Evolutionary conservation across 805 yeast genomes (phyloP), one percentile per base, ranked within the genome.

Genomic region (Myxozyma kluyveri): DNA sequence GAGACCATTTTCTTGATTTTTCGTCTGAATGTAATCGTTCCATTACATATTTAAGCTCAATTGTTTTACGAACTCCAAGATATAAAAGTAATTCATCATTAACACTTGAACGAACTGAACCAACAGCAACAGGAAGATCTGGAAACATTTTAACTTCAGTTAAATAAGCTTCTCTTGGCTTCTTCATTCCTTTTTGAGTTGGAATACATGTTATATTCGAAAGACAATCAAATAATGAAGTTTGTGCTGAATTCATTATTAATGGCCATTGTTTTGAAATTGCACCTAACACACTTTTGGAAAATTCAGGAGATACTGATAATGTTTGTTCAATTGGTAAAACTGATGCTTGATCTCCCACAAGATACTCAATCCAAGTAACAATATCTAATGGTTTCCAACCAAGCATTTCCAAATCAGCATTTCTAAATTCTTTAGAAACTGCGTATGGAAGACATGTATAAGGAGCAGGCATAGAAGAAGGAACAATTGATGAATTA

Each of bases 31-130:
- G 67, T 22, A 72, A 50, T 10, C 65, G 61, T n/a, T 67, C 60
- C 42, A 71, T 58, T 4, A 72, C 73, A 49, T 67, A 63, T 18
- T 62, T 61, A 65, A 72, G 64, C 45, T 70, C 73, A 14, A 71
- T 66, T 1, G 75, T 69, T 52, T 67, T 67, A 24, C 75, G 65
- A 12, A 71, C 60, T 1, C 72, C 72, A 1, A 71, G 45, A 10
- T 49, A 59, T 3, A 56, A 45, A 26, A 72, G 57, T 53, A 71
- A 54, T 21, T 53, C 54, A 19, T 48, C 52, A 14, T 45, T 33
- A 3, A 48, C 56, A 2, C 65, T 54, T 21, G 59, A 57, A 10
- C 41, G 47, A 14, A 65, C 37, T 18, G 41, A 37, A 2, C 45
- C 53, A 2, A 45, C 45, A 7, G 65, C 63, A 3, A 71, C 68